Conservation (phyloP, 768 basidiomycete genomes). For the Leccinum uliginosum region DNA sequence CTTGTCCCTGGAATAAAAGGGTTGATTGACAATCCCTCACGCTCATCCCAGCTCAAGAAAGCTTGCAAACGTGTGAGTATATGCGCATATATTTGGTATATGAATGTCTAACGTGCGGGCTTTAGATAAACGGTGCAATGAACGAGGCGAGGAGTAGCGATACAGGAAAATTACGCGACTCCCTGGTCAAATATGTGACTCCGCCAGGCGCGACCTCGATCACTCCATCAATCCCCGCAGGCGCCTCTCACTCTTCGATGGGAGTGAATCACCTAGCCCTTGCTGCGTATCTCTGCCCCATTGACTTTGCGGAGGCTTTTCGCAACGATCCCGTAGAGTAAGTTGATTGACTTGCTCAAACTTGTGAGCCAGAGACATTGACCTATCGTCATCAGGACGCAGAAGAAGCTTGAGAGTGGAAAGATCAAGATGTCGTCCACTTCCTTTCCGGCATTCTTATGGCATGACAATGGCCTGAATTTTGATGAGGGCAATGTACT, state of each 20-base stretch:
- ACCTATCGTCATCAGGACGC: not conserved
- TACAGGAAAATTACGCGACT: not conserved
- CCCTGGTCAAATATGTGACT: not conserved
- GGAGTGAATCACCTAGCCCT: conserved; percentile 6
- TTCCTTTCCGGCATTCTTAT: conserved; percentile 3
- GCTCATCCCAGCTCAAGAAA: too few relatives aligned
- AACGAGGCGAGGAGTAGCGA: not conserved
- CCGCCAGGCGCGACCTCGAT: too few relatives aligned
- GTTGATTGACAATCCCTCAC: too few relatives aligned
- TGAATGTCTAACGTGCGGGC: too few relatives aligned
- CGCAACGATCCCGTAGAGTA: not conserved
- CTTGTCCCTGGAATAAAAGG: too few relatives aligned
- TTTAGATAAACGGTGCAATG: not conserved
- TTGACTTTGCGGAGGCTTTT: not conserved
- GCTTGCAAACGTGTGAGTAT: too few relatives aligned
- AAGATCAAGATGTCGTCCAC: not conserved
- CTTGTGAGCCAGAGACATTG: not conserved
- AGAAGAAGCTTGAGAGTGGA: not conserved
- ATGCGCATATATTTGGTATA: not conserved
- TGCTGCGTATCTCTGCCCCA: not conserved
- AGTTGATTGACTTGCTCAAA: too few relatives aligned
- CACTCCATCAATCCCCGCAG: not conserved
- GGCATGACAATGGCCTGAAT: not conserved
- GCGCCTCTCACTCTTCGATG: not conserved
- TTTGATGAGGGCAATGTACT: not conserved